Base-by-base conservation (phyloP, 1,284 basidiomycete genomes). In the Cryptococcus sp. region DNA sequence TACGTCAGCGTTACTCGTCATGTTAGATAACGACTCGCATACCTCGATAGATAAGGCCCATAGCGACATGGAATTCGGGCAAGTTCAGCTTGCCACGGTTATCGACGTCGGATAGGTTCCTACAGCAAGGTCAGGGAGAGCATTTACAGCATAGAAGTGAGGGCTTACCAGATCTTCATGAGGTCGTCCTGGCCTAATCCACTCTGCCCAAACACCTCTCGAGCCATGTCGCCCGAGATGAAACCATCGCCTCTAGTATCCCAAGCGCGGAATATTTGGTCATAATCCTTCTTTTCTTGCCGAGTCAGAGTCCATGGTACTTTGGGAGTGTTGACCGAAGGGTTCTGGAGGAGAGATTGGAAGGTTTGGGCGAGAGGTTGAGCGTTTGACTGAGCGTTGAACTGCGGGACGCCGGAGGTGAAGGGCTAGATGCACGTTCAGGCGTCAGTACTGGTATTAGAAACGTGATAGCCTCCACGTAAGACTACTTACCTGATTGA, bases 21-120 rank as follows among this genome's bases (percentile, higher is more conserved):
- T 47, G 25, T 30, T 30, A 30, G 4, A 4, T 5, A 30, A 13
- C 13, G 30, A 35, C 30, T n/a, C 40, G 85, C 89, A 68, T 79
- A 94, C 93, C 85, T 71, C 95, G 87, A 80, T 95, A 98, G 74
- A 99, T 97, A 57, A 99, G 82, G 60, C 91, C 94, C 95, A 99
- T 99, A 1, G 95, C 96, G 55, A 98, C 91, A 75, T 99, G 93
- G 78, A 99, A 99, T 76, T 99, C 95, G 23, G 92, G 90, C 47
- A 95, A 82, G 73, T 97, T 98, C 57, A 97, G 85, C 79, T 93
- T 94, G 35, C 93, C 93, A 40, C 91, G 86, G 79, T 96, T 92
- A 68, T 93, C 89, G 43, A 85, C 84, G 78, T 97, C 93, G 25
- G 92, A 90, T 10, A 96, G 83, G 30, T 86, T 88, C 92, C 92